Evolutionary conservation across 202 grass and related monocot genomes (phyloP).

Genomic region (Schoenoplectus triqueter): DNA sequence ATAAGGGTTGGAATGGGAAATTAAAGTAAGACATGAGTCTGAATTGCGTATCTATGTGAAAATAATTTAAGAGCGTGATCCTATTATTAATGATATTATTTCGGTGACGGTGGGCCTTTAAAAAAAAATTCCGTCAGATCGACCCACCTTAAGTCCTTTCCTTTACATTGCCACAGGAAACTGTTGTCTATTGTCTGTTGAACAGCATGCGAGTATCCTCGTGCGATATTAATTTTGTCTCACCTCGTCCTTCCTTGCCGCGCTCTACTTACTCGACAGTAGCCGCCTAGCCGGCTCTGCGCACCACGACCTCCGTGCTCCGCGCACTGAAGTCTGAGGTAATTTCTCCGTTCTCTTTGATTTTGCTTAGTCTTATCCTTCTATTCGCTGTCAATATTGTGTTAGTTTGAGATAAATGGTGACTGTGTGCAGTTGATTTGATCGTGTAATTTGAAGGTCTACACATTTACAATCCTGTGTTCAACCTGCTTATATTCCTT

Average conservation of each 20-base stretch:
- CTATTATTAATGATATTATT: too few species aligned
- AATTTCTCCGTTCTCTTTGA: background rate
- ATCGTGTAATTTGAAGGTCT: background rate
- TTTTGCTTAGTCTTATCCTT: background rate
- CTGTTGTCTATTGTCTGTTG: too few species aligned
- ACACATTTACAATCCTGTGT: background rate
- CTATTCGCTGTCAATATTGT: background rate
- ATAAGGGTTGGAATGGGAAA: too few species aligned
- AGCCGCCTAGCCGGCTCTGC: background rate
- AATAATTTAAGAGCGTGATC: too few species aligned
- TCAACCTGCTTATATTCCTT: background rate
- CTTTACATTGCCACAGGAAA: background rate
- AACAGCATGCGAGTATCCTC: too few species aligned
- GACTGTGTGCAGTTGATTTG: background rate
- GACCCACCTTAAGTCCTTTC: background rate
- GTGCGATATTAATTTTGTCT: background rate
- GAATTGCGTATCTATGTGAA: too few species aligned
- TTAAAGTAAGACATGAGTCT: too few species aligned
- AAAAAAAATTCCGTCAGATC: background rate
- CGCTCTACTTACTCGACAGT: background rate
- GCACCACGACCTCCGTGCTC: background rate
- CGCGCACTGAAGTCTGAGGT: background rate
- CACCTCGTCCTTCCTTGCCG: background rate
- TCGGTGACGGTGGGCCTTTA: too few species aligned
- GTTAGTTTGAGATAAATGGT: background rate